Evolutionary conservation across 1,284 basidiomycete species (phyloP).

Genomic region (Cutaneotrichosporon cutaneum): DNA sequence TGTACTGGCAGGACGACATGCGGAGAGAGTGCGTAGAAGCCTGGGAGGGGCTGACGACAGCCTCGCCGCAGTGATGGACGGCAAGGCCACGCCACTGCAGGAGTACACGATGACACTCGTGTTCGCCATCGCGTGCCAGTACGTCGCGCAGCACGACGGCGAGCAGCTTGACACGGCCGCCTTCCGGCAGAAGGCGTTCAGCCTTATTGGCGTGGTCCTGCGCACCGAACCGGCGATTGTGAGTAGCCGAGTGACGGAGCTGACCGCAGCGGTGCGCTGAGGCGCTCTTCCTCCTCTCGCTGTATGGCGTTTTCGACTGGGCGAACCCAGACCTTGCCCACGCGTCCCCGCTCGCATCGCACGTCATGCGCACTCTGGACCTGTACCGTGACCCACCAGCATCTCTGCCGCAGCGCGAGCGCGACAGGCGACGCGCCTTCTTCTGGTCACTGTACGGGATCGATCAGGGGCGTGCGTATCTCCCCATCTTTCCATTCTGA

Average conservation of each 20-base stretch:
- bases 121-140: slow-evolving; percentile 10
- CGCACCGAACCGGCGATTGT: slow-evolving; percentile 14
- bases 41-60: neutral
- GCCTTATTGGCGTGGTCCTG: slow-evolving; percentile 7
- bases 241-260: neutral
- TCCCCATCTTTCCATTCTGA: neutral
- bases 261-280: slow-evolving; percentile 13
- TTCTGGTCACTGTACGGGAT: slow-evolving; percentile 14
- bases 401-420: slow-evolving; percentile 4
- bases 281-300: slow-evolving; percentile 7
- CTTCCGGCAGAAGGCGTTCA: slow-evolving; percentile 11
- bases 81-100: slow-evolving; percentile 13
- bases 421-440: slow-evolving; percentile 12
- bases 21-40: slow-evolving; percentile 5
- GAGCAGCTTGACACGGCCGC: slow-evolving; percentile 18
- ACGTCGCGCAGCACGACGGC: slow-evolving; percentile 10
- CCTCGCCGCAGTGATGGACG: slow-evolving; percentile 10
- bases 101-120: slow-evolving; percentile 17
- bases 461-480: neutral
- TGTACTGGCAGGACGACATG: slow-evolving; percentile 6
- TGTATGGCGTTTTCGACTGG: slow-evolving; percentile 17
- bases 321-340: slow-evolving; percentile 11
- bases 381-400: slow-evolving; percentile 12
- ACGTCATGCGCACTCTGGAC: neutral
- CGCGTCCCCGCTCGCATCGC: neutral